Percentiles rank a stretch among this genome's conserved stretches.
These are phyloP conservation scores for Cadophora sp. DNA, from an alignment of 2,329 filamentous ascomycete genomes.

Conservation along the genomic window DNA sequence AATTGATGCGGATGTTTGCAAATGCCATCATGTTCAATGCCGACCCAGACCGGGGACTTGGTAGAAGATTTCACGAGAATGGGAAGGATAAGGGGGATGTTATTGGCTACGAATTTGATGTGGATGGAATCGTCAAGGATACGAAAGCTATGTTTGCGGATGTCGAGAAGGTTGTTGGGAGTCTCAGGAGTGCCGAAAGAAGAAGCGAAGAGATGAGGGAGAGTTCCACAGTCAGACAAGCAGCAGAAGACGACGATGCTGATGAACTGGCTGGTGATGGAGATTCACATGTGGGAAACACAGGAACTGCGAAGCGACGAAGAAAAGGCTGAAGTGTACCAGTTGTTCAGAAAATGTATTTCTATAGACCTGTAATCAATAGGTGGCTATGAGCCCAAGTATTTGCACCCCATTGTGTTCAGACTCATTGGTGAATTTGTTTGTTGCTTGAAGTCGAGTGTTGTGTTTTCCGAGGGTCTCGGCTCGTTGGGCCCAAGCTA, in stretches of 20 bases:
- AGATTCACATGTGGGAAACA: constrained; percentile 30
- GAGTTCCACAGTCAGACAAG: constrained; percentile 28
- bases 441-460: neutral
- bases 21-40: constrained; percentile 99
- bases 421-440: neutral
- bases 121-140: constrained; percentile 87
- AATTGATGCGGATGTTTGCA: constrained; percentile 95
- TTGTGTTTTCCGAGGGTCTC: neutral
- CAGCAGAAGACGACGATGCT: constrained; percentile 35
- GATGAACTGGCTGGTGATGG: constrained; percentile 40
- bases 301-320: constrained; percentile 37
- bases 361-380: constrained; percentile 18
- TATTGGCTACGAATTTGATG: constrained; percentile 69
- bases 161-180: constrained; percentile 64
- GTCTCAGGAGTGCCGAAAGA: constrained; percentile 43
- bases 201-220: constrained; percentile 41
- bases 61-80: constrained; percentile 48
- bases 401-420: neutral
- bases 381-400: constrained; percentile 7
- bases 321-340: constrained; percentile 34
- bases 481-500: neutral
- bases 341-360: constrained; percentile 3
- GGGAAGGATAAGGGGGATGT: constrained; percentile 50
- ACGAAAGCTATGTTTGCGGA: constrained; percentile 89
- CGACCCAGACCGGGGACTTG: constrained; percentile 75